phyloP scores from a whole-genome alignment of 2,329 filamentous ascomycete genomes.

The Leptographium wingfieldii region DNA sequence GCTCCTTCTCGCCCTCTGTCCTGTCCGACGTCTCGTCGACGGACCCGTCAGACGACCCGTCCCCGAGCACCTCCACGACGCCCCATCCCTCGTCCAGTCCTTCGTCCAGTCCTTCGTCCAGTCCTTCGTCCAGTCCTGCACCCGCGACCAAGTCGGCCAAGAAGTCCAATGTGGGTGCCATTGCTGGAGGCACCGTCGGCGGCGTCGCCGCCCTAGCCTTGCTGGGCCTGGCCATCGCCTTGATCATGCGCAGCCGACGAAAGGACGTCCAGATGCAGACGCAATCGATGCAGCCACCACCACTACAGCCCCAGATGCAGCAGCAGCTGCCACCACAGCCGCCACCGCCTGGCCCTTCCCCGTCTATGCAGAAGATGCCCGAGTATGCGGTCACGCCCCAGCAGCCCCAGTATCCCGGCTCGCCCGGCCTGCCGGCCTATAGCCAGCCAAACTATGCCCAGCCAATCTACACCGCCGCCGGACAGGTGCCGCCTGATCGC shows the following conservation, averaged over 20 bases:
- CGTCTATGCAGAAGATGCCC: neutral
- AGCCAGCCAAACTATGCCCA: slow-evolving; percentile 4
- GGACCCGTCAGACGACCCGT: neutral
- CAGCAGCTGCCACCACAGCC: neutral
- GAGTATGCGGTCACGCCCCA: neutral
- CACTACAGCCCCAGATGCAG: neutral
- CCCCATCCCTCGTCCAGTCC: neutral
- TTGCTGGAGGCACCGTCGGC: slow-evolving; percentile 22
- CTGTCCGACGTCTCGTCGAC: neutral
- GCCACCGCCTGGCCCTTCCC: neutral
- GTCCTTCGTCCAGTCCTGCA: too few relatives aligned
- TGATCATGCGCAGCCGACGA: slow-evolving; percentile 15
- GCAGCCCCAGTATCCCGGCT: too few relatives aligned
- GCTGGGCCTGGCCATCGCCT: slow-evolving; percentile 14
- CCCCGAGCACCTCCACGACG: neutral
- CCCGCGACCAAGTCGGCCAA: neutral
- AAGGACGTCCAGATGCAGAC: neutral
- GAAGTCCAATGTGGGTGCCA: slow-evolving; percentile 15
- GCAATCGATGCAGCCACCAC: too few relatives aligned
- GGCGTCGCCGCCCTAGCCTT: slow-evolving; percentile 18
- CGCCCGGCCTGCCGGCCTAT: neutral
- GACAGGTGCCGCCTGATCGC: slow-evolving; percentile 2
- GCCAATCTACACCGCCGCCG: neutral
- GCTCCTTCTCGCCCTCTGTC: slow-evolving; percentile 7
- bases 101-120: too few relatives aligned